A percentile compares a stretch with the other conserved stretches of the same genome.
phyloP scores from a whole-genome alignment of 805 yeast species.

The Candida multigemmis region DNA sequence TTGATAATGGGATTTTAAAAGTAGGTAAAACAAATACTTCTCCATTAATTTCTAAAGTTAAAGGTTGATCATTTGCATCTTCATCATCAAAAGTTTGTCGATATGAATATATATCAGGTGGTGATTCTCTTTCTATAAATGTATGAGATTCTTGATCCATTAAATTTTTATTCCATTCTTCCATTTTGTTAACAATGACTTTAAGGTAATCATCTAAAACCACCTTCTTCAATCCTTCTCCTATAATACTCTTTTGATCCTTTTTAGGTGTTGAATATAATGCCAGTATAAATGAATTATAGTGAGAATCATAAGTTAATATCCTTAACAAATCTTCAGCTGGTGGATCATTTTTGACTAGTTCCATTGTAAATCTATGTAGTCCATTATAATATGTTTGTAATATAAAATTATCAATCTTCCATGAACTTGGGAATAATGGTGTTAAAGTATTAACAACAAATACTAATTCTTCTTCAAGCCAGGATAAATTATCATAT shows the following conservation, averaged over 20 bases:
- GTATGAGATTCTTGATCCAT: slow-evolving; percentile 56
- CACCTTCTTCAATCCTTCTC: slow-evolving; percentile 63
- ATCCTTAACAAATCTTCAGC: slow-evolving; percentile 66
- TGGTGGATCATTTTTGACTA: slow-evolving; percentile 68
- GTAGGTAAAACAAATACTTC: slow-evolving; percentile 60
- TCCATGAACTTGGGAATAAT: slow-evolving; percentile 70
- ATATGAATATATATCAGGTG: slow-evolving; percentile 70
- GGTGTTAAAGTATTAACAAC: slow-evolving; percentile 50
- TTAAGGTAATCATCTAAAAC: slow-evolving; percentile 72
- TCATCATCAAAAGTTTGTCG: slow-evolving; percentile 30
- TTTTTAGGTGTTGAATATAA: slow-evolving; percentile 18
- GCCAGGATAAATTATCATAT: slow-evolving; percentile 70
- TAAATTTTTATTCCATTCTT: slow-evolving; percentile 75
- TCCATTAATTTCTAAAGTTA: slow-evolving; percentile 28
- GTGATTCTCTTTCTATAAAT: slow-evolving; percentile 55
- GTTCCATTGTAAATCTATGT: slow-evolving; percentile 51
- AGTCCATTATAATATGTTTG: slow-evolving; percentile 60
- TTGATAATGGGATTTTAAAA: slow-evolving; percentile 67
- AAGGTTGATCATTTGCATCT: slow-evolving; percentile 23
- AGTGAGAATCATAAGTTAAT: slow-evolving; percentile 69
- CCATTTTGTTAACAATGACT: slow-evolving; percentile 63
- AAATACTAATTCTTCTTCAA: slow-evolving; percentile 67
- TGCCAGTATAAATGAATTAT: slow-evolving; percentile 28
- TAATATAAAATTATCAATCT: slow-evolving; percentile 52
- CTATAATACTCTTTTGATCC: slow-evolving; percentile 45